These are phyloP conservation scores for Hansfordia pulvinata DNA, from an alignment of 2,329 filamentous ascomycete genomes.

Conservation along the genomic window DNA sequence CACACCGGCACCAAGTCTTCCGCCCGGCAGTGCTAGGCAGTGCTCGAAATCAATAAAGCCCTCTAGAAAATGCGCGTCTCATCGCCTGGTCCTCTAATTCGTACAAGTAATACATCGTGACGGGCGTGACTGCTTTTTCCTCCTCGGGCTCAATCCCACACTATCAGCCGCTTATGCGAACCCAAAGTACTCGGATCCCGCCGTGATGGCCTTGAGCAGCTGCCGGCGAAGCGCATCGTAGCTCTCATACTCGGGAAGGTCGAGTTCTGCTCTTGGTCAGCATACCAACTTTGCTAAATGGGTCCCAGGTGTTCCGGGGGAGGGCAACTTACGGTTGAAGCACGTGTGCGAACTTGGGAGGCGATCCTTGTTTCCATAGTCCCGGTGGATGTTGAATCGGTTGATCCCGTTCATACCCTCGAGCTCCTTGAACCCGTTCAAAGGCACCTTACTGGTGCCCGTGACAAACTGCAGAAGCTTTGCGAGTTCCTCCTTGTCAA, in stretches of 20 bases:
- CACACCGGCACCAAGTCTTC: background rate
- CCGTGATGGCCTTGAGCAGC: slow-evolving; percentile 91
- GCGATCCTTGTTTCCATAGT: slow-evolving; percentile 92
- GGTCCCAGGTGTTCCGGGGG: background rate
- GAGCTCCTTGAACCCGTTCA: slow-evolving; percentile 97
- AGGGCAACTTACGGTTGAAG: slow-evolving; percentile 78
- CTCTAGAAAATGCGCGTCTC: no score
- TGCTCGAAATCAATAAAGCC: no score
- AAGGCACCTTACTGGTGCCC: slow-evolving; percentile 91
- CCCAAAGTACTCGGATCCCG: slow-evolving; percentile 92
- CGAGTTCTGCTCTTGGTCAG: slow-evolving; percentile 57
- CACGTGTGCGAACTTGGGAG: slow-evolving; percentile 95
- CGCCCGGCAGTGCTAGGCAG: no score
- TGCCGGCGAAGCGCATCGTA: slow-evolving; percentile 84
- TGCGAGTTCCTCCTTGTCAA: slow-evolving; percentile 96
- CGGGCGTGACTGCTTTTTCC: background rate
- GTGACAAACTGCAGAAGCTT: slow-evolving; percentile 97
- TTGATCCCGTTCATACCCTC: slow-evolving; percentile 99
- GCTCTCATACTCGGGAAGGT: slow-evolving; percentile 94
- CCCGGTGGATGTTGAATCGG: slow-evolving; percentile 96
- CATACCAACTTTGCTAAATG: slow-evolving; percentile 14
- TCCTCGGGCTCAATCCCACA: background rate
- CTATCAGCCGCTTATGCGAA: slow-evolving; percentile 54
- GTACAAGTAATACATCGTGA: background rate
- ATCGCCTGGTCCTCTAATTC: background rate